Base-by-base conservation (phyloP, 2,329 filamentous ascomycete species). In the Tolypocladium cylindrosporum region DNA sequence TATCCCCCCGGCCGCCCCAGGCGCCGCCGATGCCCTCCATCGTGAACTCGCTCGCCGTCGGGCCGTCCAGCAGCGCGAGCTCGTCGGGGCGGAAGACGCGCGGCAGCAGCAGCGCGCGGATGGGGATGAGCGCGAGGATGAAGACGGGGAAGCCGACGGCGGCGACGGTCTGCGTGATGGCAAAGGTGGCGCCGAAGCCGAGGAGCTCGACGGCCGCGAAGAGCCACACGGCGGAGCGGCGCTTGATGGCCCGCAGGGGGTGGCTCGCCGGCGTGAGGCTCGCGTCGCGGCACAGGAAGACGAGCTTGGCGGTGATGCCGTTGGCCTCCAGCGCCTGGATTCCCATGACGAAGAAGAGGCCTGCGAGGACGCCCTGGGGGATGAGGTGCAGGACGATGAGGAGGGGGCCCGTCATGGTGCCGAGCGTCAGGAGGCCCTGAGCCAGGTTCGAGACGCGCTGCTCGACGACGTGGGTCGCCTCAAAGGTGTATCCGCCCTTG, bases 281-380 rank as follows among this genome's bases (percentile, higher is more conserved):
- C 54, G 70, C 75, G 71, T 93, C 89, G 61, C 84, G 81, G 1
- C 77, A 72, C 1, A 93, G 78, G 69, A 89, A 92, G 27, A 90
- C 69, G 10, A 92, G 69, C 71, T 92, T 92, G 60, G 79, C 74
- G 0, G 88, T 92, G 67, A 93, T 90, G 27, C 89, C 89, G 68
- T 93, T 93, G 31, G 75, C 86, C 67, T 86, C 81, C 39, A 93
- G 82, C 3, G 89, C 89, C 73, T 92, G 87, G 60, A 90, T 79
- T 48, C 89, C 89, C 89, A 93, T 92, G 68, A 91, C 82, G 73
- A 92, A 92, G 77, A 93, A 93, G 34, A 93, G 79, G 0, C 89
- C 89, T 0, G 89, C 89, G 57, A 93, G 80, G 1, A 92, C 88
- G 60, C 86, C 88, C 67, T 91, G 88, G 0, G 89, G 90, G 63